Evolutionary conservation across 257 asterid genomes (phyloP).

Genomic region (Solanum chilense): DNA sequence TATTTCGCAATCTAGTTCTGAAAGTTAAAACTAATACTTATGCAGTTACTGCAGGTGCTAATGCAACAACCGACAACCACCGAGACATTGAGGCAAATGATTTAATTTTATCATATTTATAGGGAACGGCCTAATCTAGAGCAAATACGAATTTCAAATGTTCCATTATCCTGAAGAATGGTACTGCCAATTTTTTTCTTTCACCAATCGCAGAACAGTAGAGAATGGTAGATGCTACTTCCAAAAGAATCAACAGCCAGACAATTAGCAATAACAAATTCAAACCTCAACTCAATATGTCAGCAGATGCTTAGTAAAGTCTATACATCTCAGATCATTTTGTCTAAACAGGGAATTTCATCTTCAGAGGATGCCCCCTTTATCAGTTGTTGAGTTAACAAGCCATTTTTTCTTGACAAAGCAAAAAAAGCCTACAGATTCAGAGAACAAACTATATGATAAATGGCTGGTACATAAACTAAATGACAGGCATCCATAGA

Average conservation of each 20-base stretch:
- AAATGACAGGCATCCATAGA: not conserved
- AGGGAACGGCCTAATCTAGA: not conserved
- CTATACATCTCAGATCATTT: not conserved
- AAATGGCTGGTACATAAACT: not conserved
- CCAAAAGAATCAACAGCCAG: not conserved
- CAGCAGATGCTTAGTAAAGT: not conserved
- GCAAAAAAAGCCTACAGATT: not conserved
- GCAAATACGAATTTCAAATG: not conserved
- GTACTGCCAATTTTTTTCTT: not conserved
- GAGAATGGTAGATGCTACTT: not conserved
- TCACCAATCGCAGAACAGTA: not conserved
- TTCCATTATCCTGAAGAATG: not conserved
- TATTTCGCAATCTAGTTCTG: not conserved
- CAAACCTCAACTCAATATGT: not conserved
- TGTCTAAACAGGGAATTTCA: not conserved
- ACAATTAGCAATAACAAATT: not conserved
- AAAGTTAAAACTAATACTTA: not conserved
- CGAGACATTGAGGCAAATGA: not conserved
- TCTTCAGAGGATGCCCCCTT: not conserved
- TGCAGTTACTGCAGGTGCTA: not conserved
- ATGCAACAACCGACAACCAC: not conserved
- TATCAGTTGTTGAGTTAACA: not conserved
- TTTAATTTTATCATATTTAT: not conserved
- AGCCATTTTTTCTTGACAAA: not conserved
- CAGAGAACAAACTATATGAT: not conserved